Evolutionary conservation across 495 filamentous ascomycete genomes (phyloP), one percentile per base, ranked within the genome.

Genomic region (Penicillium robsamsonii): DNA sequence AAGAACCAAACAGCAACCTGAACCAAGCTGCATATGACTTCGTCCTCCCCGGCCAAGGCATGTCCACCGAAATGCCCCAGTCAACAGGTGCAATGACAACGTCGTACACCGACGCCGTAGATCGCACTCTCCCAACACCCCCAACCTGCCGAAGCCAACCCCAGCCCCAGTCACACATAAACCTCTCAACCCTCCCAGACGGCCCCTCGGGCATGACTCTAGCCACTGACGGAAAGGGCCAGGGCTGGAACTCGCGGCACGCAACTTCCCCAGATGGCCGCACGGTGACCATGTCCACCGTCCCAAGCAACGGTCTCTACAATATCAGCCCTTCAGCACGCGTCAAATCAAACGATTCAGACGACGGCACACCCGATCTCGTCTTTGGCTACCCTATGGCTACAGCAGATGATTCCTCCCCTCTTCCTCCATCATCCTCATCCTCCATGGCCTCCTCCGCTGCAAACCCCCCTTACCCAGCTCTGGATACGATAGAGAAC

Each of bases 61-160:
- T 58, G 7, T 49, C 60, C 24, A 55, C 66, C 12, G 71, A 72
- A 13, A 49, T 59, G 5, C 35, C 69, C 9, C 59, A 61, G 25
- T 20, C 62, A 25, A 43, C 58, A 18, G 56, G 67, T 8, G 55
- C 61, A 9, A 59, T 70, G 48, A 52, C 57, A 20, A 33, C 43
- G 7, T 50, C 70, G 10, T 59, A 67, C 1, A 44, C 63, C 11
- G 65, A 74, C 2, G 38, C 33, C 7, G 57, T 68, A 45, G 70
- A 73, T 50, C 67, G 77, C 30, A 77, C 61, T 12, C 62, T 78
- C 15, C 77, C 76, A 13, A 74, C 61, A 30, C 72, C 46, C 2
- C 57, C 74, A 46, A 67, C 66, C 5, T 62, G 61, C 12, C 63
- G 65, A 25, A 57, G 46, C 53, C 62, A 62, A 11, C 25, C 62